These are phyloP conservation scores for Trichocomaceae sp. DNA, from an alignment of 2,329 filamentous ascomycete species.

Conservation along the genomic window DNA sequence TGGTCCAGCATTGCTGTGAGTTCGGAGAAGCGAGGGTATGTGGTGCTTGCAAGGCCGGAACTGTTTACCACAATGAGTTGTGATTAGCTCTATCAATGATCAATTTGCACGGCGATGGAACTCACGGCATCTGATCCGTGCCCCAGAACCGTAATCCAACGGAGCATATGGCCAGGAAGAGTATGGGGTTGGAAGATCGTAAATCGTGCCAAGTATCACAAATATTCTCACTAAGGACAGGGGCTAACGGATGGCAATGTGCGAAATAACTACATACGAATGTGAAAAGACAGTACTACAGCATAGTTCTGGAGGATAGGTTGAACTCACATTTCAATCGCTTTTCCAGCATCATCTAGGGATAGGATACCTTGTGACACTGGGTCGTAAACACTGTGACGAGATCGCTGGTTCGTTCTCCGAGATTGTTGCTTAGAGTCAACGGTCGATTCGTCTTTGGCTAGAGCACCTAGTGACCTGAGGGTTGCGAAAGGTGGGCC, in stretches of 20 bases:
- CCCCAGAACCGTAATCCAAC: slow-evolving; percentile 18
- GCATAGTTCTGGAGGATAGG: too few species aligned
- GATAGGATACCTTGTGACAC: background rate
- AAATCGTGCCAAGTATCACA: slow-evolving; percentile 11
- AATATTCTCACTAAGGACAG: slow-evolving; percentile 14
- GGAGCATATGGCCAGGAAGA: slow-evolving; percentile 18
- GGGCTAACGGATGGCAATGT: slow-evolving; percentile 17
- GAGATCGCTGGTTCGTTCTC: background rate
- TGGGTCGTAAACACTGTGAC: slow-evolving; percentile 2
- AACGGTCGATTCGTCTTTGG: slow-evolving; percentile 11
- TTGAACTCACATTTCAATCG: background rate
- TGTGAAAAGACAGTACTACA: too few species aligned
- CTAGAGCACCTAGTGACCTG: slow-evolving; percentile 15
- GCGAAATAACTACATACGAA: slow-evolving; percentile 16
- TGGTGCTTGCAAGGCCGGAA: background rate
- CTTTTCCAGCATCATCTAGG: background rate
- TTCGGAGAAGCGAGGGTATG: slow-evolving; percentile 6
- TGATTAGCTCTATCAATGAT: background rate
- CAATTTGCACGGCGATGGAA: background rate
- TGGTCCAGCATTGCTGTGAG: slow-evolving; percentile 8
- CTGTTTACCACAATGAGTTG: background rate
- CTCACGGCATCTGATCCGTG: slow-evolving; percentile 7
- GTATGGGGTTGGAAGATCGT: slow-evolving; percentile 9
- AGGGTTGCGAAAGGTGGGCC: slow-evolving; percentile 20
- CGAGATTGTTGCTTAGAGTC: slow-evolving; percentile 7